These are phyloP conservation scores for Leishmania braziliensis DNA, from an alignment of 208 protist genomes.

Conservation along the genomic window DNA sequence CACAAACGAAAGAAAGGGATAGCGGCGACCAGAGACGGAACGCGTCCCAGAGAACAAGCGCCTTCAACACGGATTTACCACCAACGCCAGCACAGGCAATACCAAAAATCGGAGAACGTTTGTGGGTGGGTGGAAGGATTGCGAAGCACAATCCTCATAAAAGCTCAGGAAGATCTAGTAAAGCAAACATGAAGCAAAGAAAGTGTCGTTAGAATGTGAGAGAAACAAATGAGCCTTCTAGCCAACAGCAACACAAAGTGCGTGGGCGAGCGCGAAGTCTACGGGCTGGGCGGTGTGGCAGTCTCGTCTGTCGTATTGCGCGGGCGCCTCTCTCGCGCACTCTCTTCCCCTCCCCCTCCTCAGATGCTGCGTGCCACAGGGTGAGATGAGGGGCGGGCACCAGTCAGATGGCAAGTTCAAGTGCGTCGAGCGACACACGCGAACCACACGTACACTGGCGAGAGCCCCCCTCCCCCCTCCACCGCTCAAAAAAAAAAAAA, in stretches of 20 bases:
- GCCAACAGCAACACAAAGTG: background rate
- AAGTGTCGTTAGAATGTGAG: background rate
- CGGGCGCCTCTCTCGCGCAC: background rate
- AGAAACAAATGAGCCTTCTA: background rate
- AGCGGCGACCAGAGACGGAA: background rate
- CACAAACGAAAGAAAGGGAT: background rate
- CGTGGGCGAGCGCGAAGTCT: background rate
- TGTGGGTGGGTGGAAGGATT: background rate
- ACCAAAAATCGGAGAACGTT: background rate
- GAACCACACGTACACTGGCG: background rate
- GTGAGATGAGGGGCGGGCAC: background rate
- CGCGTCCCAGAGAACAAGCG: background rate
- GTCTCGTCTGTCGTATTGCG: background rate
- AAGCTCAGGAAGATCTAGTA: background rate
- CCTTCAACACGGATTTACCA: background rate
- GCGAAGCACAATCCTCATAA: background rate
- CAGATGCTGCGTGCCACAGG: background rate
- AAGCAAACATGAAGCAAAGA: background rate
- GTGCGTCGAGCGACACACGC: constrained; percentile 4
- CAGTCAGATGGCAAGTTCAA: background rate
- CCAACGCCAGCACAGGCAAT: background rate
- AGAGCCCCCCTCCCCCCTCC: background rate
- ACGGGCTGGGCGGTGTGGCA: background rate
- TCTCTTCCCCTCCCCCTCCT: background rate
- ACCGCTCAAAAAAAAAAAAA: no score